A percentile compares a stretch with the other conserved stretches of the same genome.
Evolutionary conservation across 768 basidiomycete species (phyloP).

Genomic region (Coprinellus aureogranulatus): DNA sequence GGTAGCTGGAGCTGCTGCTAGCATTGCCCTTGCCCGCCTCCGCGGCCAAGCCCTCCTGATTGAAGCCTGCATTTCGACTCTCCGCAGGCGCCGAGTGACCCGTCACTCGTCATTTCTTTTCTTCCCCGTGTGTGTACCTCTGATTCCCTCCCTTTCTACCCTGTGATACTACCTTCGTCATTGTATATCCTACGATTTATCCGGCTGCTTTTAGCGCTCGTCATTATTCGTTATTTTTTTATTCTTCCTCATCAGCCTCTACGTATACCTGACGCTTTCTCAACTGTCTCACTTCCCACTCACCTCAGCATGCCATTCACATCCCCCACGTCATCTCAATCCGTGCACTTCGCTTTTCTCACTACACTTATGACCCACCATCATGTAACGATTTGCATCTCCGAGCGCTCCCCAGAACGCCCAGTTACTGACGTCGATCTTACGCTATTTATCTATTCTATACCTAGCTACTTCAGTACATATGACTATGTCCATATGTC

Average conservation of each 20-base stretch:
- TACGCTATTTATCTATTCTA: neutral
- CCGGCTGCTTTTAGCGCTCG: constrained; percentile 3
- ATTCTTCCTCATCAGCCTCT: neutral
- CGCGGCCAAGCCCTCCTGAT: neutral
- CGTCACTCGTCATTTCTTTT: neutral
- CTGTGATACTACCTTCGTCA: constrained; percentile 4
- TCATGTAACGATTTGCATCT: constrained; percentile 16
- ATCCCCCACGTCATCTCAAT: neutral
- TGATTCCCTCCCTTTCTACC: constrained; percentile 7
- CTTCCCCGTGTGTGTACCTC: constrained; percentile 9
- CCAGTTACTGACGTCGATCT: neutral
- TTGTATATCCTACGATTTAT: constrained; percentile 10
- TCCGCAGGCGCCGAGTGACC: constrained; percentile 6
- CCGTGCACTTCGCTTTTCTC: constrained; percentile 15
- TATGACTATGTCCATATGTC: neutral
- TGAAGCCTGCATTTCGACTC: constrained; percentile 7
- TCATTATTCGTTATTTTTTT: constrained; percentile 5
- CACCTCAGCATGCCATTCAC: neutral
- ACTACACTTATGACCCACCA: constrained; percentile 13
- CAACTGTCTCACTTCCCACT: neutral
- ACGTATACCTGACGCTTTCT: constrained; percentile 3
- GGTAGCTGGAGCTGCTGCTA: constrained; percentile 74
- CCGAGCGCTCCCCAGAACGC: constrained; percentile 1
- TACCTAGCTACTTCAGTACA: constrained; percentile 1
- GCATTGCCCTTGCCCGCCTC: constrained; percentile 21